phyloP scores from a whole-genome alignment of 2,329 filamentous ascomycete genomes.

The Onygenales sp. region DNA sequence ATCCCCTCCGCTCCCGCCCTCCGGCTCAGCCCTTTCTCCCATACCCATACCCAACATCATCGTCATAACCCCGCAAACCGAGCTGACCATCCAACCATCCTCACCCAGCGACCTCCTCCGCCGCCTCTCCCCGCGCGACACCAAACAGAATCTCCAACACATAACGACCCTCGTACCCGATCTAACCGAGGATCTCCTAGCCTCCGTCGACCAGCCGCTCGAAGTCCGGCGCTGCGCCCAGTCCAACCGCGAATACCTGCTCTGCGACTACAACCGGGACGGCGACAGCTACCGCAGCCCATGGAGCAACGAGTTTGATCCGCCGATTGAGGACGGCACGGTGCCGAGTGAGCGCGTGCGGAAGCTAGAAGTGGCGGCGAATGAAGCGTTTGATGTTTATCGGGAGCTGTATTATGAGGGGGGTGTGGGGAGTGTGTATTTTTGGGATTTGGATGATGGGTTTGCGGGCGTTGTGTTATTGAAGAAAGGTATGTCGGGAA shows the following conservation, averaged over 20 bases:
- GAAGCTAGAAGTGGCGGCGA: conserved; percentile 87
- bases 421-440: conserved; percentile 89
- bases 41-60: conserved; percentile 1
- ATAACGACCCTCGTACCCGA: conserved; percentile 84
- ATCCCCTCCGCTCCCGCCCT: neutral
- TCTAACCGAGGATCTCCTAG: conserved; percentile 93
- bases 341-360: conserved; percentile 83
- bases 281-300: conserved; percentile 95
- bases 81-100: conserved; percentile 3
- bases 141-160: conserved; percentile 73
- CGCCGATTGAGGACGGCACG: conserved; percentile 76
- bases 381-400: conserved; percentile 95
- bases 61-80: conserved; percentile 9
- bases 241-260: conserved; percentile 87
- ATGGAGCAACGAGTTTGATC: conserved; percentile 99
- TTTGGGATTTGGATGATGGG: conserved; percentile 96
- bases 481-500: conserved; percentile 65
- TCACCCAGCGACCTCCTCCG: conserved; percentile 81
- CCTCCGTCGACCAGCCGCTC: conserved; percentile 93
- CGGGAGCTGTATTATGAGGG: conserved; percentile 89
- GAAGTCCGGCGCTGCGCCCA: conserved; percentile 76
- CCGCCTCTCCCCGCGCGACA: conserved; percentile 90
- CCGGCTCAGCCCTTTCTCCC: neutral
- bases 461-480: conserved; percentile 92
- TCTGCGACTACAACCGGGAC: conserved; percentile 99